A percentile compares a stretch with the other conserved stretches of the same genome.
These are phyloP conservation scores for Umbelopsis isabellina DNA, from an alignment of 192 early-diverging fungal species.

Conservation along the genomic window DNA sequence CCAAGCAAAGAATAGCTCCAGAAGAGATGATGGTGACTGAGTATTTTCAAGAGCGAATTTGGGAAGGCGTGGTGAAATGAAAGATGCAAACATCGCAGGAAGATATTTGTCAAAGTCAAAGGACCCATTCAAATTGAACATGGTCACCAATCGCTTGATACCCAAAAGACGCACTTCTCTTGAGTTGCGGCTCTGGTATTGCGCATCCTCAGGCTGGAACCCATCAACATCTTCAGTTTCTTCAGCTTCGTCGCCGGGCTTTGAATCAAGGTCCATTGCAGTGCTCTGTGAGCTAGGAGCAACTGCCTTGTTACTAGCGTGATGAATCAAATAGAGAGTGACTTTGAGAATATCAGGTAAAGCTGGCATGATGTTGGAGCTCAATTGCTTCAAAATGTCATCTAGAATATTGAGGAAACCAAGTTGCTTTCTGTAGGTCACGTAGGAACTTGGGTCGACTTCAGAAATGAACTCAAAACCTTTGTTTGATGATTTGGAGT, in stretches of 20 bases:
- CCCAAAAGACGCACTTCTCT: slow-evolving; percentile 69
- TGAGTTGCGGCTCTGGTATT: slow-evolving; percentile 53
- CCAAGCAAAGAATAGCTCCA: slow-evolving; percentile 84
- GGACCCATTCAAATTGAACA: slow-evolving; percentile 74
- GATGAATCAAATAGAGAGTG: slow-evolving; percentile 71
- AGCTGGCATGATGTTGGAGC: slow-evolving; percentile 69
- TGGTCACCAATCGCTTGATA: slow-evolving; percentile 72
- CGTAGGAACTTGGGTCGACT: slow-evolving; percentile 33
- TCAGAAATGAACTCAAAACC: not conserved
- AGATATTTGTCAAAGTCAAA: slow-evolving; percentile 84
- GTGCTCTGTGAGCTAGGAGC: slow-evolving; percentile 12
- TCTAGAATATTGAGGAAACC: slow-evolving; percentile 81
- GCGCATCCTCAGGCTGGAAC: slow-evolving; percentile 16
- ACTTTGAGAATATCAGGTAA: slow-evolving; percentile 74
- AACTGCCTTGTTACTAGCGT: slow-evolving; percentile 61
- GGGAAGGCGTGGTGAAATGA: slow-evolving; percentile 72
- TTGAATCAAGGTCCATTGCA: slow-evolving; percentile 25
- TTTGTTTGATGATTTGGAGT: not conserved
- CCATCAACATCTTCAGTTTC: slow-evolving; percentile 28
- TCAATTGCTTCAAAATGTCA: slow-evolving; percentile 86
- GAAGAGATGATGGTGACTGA: slow-evolving; percentile 79
- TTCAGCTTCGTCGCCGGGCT: slow-evolving; percentile 32
- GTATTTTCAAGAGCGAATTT: slow-evolving; percentile 83
- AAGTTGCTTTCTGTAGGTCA: slow-evolving; percentile 67
- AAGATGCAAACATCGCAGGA: slow-evolving; percentile 69